Evolutionary conservation across 305 asterid species (phyloP).

Genomic region (Nicotiana rustica): DNA sequence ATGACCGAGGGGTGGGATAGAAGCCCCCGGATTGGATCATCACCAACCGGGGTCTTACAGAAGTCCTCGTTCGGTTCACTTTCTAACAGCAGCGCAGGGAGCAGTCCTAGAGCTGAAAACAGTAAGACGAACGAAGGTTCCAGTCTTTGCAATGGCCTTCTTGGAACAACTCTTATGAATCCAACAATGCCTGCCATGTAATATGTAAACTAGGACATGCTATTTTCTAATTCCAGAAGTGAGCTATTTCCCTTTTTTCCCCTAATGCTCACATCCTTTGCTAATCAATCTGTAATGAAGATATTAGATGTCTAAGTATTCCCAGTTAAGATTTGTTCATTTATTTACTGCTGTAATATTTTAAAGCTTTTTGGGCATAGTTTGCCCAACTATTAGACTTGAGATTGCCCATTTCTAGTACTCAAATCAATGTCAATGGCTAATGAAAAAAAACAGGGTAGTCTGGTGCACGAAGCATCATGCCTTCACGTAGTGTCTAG

Average conservation of each 20-base stretch:
- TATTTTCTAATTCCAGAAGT: slow-evolving; percentile 14
- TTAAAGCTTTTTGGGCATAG: not conserved
- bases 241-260: slow-evolving; percentile 23
- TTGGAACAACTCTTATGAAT: slow-evolving; percentile 33
- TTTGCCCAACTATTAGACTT: not conserved
- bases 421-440: not conserved
- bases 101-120: slow-evolving; percentile 78
- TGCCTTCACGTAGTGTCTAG: too few species aligned
- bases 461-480: too few species aligned
- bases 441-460: too few species aligned
- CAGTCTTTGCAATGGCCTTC: slow-evolving; percentile 35
- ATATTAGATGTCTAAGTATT: not conserved
- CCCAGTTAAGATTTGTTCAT: slow-evolving; percentile 34
- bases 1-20: slow-evolving; percentile 69
- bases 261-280: slow-evolving; percentile 19
- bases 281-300: not conserved
- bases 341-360: not conserved
- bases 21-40: slow-evolving; percentile 60
- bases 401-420: not conserved
- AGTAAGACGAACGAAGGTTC: slow-evolving; percentile 35
- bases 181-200: slow-evolving; percentile 32
- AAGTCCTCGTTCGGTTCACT: slow-evolving; percentile 67
- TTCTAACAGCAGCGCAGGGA: slow-evolving; percentile 83
- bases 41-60: slow-evolving; percentile 94
- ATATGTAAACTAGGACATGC: slow-evolving; percentile 30